Percentiles rank a stretch among this genome's conserved stretches.
These are phyloP conservation scores for Neoascochyta sp. DNA, from an alignment of 2,329 filamentous ascomycete genomes.

Conservation along the genomic window DNA sequence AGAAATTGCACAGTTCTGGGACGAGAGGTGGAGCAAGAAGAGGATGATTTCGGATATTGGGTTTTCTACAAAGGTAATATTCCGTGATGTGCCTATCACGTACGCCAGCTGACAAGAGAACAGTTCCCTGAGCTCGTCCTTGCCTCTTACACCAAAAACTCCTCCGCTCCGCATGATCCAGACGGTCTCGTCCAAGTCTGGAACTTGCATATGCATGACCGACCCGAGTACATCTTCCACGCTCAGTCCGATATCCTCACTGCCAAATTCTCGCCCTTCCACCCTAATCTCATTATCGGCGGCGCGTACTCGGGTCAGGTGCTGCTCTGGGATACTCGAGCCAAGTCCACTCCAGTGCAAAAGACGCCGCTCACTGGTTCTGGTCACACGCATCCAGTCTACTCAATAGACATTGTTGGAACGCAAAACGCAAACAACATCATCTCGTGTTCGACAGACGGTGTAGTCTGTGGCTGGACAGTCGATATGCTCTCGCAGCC, in stretches of 20 bases:
- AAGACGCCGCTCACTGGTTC: conserved; percentile 94
- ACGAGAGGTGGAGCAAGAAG: conserved; percentile 94
- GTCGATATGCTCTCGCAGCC: conserved; percentile 97
- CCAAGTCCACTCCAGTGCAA: conserved; percentile 77
- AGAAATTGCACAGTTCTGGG: conserved; percentile 89
- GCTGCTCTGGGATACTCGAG: conserved; percentile 92
- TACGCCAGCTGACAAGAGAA: conserved; percentile 14
- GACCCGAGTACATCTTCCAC: conserved; percentile 94
- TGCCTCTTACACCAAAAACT: conserved; percentile 96
- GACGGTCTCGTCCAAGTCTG: conserved; percentile 93
- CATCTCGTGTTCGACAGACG: conserved; percentile 93
- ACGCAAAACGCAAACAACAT: conserved; percentile 99
- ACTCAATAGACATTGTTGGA: conserved; percentile 90
- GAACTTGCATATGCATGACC: conserved; percentile 92
- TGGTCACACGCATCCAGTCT: conserved; percentile 94
- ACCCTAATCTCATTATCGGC: conserved; percentile 92
- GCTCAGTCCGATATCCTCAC: conserved; percentile 93
- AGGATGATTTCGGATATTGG: conserved; percentile 93
- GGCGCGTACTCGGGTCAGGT: conserved; percentile 97
- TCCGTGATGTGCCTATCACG: background rate
- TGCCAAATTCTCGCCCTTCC: conserved; percentile 97
- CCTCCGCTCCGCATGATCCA: conserved; percentile 87
- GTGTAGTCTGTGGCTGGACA: conserved; percentile 94
- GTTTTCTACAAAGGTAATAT: conserved; percentile 77
- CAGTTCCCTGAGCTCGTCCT: conserved; percentile 85